These are phyloP conservation scores for Citrullus mucosospermus DNA, from an alignment of 306 rosid genomes.

Conservation along the genomic window DNA sequence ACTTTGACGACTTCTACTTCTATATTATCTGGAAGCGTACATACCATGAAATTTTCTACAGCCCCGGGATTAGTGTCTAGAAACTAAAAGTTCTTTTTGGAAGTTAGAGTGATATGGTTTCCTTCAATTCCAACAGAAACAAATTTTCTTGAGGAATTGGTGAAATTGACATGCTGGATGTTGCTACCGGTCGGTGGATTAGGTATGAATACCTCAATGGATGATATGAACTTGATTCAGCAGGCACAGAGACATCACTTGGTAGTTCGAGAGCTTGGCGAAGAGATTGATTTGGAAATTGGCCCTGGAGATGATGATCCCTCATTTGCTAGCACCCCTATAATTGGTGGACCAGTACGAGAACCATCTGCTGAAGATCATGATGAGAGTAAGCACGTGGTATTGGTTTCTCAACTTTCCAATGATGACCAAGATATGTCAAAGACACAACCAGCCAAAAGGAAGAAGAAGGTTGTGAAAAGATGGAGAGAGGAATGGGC, in stretches of 20 bases:
- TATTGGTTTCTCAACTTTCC: conserved; percentile 68
- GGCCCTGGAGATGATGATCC: conserved; percentile 97
- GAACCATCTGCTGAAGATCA: conserved; percentile 77
- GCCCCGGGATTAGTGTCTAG: not conserved
- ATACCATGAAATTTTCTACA: not conserved
- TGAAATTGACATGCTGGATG: conserved; percentile 81
- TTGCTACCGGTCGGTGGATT: conserved; percentile 49
- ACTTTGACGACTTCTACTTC: conserved; percentile 11
- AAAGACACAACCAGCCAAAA: conserved; percentile 45
- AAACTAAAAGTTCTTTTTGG: not conserved
- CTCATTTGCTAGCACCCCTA: conserved; percentile 58
- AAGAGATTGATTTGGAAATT: conserved; percentile 93
- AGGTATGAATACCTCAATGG: conserved; percentile 85
- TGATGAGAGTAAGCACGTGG: conserved; percentile 72
- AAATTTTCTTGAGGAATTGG: conserved; percentile 14
- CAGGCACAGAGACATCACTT: conserved; percentile 91
- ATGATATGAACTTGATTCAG: conserved; percentile 92
- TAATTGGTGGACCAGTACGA: conserved; percentile 57
- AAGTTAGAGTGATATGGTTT: conserved; percentile 3
- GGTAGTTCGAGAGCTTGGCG: conserved; percentile 86
- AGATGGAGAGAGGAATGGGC: conserved; percentile 99
- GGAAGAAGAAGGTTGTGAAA: conserved; percentile 96
- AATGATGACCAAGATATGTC: conserved; percentile 71
- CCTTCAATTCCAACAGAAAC: conserved; percentile 9
- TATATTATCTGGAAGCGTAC: not conserved